These are phyloP conservation scores for Brassica balearica DNA, from an alignment of 441 rosid genomes.

Conservation along the genomic window DNA sequence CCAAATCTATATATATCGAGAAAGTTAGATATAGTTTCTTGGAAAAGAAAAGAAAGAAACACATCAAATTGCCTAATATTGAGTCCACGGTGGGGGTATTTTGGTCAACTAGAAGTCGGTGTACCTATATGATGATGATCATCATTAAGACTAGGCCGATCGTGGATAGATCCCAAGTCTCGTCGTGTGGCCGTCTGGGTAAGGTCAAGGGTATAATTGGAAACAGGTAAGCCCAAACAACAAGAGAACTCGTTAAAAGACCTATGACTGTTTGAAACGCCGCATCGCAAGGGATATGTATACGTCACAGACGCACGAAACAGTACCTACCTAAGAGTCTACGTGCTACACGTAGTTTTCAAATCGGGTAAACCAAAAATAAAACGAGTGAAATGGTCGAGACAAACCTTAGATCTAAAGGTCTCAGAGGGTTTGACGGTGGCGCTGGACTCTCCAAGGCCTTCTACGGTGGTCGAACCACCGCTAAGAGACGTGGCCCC, in stretches of 20 bases:
- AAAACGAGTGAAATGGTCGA: constrained; percentile 2
- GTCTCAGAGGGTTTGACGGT: constrained; percentile 46
- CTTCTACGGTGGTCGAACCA: constrained; percentile 51
- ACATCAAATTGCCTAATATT: neutral
- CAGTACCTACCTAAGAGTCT: constrained; percentile 3
- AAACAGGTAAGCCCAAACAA: constrained; percentile 19
- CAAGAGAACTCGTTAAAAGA: neutral
- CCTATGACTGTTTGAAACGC: neutral
- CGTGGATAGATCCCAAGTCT: constrained; percentile 26
- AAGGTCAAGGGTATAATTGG: constrained; percentile 6
- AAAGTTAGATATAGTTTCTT: constrained; percentile 17
- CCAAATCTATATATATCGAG: constrained; percentile 5
- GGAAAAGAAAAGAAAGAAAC: constrained; percentile 8
- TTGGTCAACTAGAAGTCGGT: constrained; percentile 41
- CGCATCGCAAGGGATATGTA: neutral
- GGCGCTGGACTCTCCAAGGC: constrained; percentile 67
- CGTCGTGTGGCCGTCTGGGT: constrained; percentile 40
- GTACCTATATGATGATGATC: constrained; percentile 30
- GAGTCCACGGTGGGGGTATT: constrained; percentile 37
- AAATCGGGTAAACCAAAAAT: neutral
- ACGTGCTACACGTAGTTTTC: neutral
- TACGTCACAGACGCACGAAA: neutral
- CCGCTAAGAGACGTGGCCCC: constrained; percentile 66
- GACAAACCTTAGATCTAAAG: constrained; percentile 86
- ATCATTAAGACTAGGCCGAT: constrained; percentile 29